Conservation (phyloP, 805 yeast species). For the Pichia exigua region DNA sequence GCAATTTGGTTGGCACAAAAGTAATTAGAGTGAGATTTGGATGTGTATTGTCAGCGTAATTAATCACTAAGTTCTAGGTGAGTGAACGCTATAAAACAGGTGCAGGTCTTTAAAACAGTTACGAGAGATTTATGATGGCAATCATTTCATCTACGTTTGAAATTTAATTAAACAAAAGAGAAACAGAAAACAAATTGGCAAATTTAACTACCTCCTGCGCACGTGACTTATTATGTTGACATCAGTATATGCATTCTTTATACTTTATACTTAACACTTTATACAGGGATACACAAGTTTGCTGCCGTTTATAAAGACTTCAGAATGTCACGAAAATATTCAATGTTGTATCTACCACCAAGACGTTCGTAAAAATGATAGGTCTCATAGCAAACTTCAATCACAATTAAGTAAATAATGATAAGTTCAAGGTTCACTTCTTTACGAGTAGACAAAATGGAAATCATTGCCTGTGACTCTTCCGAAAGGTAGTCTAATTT, state of each 20-base stretch:
- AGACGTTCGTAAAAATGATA: slow-evolving; percentile 62
- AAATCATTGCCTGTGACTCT: slow-evolving; percentile 70
- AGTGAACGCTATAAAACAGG: neutral
- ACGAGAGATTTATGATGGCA: neutral
- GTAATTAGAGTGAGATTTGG: neutral
- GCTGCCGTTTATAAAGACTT: neutral
- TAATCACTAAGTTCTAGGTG: neutral
- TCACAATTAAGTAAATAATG: slow-evolving; percentile 71
- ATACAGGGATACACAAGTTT: too few species aligned
- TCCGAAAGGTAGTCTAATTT: slow-evolving; percentile 88
- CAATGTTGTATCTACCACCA: slow-evolving; percentile 14
- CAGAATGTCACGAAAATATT: slow-evolving; percentile 7
- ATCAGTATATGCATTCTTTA: too few species aligned
- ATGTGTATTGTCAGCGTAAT: neutral
- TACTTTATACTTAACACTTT: too few species aligned
- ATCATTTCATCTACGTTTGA: neutral
- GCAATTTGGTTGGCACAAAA: neutral
- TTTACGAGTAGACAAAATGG: slow-evolving; percentile 68
- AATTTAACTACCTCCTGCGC: too few species aligned
- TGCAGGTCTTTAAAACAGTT: neutral
- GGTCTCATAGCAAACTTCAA: slow-evolving; percentile 78
- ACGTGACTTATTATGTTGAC: too few species aligned
- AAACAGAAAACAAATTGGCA: too few species aligned
- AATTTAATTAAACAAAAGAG: too few species aligned
- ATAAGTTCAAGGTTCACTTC: slow-evolving; percentile 81